These are phyloP conservation scores for Blumeria hordei DNA, from an alignment of 2,329 filamentous ascomycete genomes.

Conservation along the genomic window DNA sequence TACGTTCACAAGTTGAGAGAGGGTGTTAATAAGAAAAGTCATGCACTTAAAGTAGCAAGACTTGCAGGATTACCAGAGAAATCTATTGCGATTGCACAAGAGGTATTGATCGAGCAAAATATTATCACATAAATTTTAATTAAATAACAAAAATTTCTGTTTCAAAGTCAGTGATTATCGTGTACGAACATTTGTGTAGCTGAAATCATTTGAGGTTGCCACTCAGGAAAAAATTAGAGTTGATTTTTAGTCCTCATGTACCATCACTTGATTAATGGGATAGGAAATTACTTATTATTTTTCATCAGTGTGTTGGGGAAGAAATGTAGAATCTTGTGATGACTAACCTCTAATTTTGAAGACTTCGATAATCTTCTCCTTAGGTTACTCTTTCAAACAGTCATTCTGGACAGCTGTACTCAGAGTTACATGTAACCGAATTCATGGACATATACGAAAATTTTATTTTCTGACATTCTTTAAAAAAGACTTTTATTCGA, in stretches of 20 bases:
- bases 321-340: neutral
- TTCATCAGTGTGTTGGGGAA: constrained; percentile 13
- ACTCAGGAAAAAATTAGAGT: constrained; percentile 21
- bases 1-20: constrained; percentile 64
- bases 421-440: neutral
- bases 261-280: constrained; percentile 15
- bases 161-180: constrained; percentile 24
- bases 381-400: constrained; percentile 3
- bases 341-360: constrained; percentile 5
- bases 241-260: constrained; percentile 18
- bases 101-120: constrained; percentile 8
- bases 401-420: neutral
- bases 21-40: constrained; percentile 67
- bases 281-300: constrained; percentile 17
- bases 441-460: neutral
- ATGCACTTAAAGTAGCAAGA: constrained; percentile 83
- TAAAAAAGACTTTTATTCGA: constrained; percentile 27
- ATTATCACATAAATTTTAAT: neutral
- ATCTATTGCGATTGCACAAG: constrained; percentile 40
- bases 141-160: neutral
- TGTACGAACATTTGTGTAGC: constrained; percentile 2
- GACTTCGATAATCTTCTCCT: constrained; percentile 4
- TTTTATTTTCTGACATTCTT: neutral
- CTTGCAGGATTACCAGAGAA: constrained; percentile 59
- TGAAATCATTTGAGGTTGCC: too few species aligned